These are phyloP conservation scores for Zygoascus biomembranicola DNA, from an alignment of 805 yeast species.

Conservation along the genomic window DNA sequence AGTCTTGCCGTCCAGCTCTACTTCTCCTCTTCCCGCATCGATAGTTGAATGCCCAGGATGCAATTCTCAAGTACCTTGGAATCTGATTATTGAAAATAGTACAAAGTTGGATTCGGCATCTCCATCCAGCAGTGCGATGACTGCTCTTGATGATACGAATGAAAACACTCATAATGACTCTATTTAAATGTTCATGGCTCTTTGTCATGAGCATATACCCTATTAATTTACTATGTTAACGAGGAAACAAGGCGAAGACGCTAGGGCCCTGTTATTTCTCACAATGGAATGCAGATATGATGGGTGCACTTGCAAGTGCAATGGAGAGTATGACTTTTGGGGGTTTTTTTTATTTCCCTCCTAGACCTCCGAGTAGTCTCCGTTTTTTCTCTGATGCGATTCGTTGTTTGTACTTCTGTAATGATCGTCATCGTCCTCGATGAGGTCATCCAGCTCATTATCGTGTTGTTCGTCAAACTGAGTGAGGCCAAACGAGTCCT, in stretches of 20 bases:
- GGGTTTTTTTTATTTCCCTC: neutral
- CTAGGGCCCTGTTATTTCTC: too few species aligned
- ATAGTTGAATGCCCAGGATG: conserved; percentile 11
- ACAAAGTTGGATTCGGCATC: neutral
- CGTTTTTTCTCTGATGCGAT: neutral
- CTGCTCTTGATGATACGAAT: too few species aligned
- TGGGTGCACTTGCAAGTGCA: neutral
- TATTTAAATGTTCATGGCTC: too few species aligned
- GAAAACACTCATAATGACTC: too few species aligned
- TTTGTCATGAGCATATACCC: neutral
- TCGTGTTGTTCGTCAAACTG: conserved; percentile 24
- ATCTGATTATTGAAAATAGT: conserved; percentile 7
- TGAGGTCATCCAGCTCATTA: conserved; percentile 2
- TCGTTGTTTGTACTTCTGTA: neutral
- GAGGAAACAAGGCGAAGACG: too few species aligned
- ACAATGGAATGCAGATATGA: too few species aligned
- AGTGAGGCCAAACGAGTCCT: conserved; percentile 29
- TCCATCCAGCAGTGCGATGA: too few species aligned
- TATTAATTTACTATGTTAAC: neutral
- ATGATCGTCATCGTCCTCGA: conserved; percentile 9
- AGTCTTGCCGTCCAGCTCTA: neutral
- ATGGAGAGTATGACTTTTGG: neutral
- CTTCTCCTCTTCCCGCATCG: conserved; percentile 8
- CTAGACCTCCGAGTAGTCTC: neutral
- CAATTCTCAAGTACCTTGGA: conserved; percentile 6